These are phyloP conservation scores for Poteriospumella lacustris DNA, from an alignment of 108 stramenopile genomes.

Conservation along the genomic window DNA sequence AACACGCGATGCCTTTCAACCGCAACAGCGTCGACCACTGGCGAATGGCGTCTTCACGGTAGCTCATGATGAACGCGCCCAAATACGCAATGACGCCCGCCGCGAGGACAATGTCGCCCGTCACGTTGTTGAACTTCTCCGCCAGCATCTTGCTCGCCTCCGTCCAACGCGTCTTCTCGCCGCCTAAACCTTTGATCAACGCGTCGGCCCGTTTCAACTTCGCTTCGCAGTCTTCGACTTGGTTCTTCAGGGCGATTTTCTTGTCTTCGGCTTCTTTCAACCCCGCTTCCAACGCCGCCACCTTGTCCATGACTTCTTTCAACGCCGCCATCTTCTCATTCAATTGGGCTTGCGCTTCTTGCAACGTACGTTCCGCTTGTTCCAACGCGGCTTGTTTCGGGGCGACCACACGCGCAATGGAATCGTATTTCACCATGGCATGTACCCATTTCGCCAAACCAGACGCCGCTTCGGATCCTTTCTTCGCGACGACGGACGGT, in stretches of 20 bases:
- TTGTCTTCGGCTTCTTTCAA: slow-evolving; percentile 50
- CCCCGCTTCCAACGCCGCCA: slow-evolving; percentile 49
- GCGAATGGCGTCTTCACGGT: slow-evolving; percentile 47
- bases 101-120: slow-evolving; percentile 59
- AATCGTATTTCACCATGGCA: slow-evolving; percentile 62
- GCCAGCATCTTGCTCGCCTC: slow-evolving; percentile 39
- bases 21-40: slow-evolving; percentile 43
- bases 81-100: slow-evolving; percentile 62
- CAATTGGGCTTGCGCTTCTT: slow-evolving; percentile 46
- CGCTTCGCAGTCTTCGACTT: slow-evolving; percentile 54
- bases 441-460: slow-evolving; percentile 62
- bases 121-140: slow-evolving; percentile 34
- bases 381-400: slow-evolving; percentile 55
- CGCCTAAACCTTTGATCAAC: slow-evolving; percentile 57
- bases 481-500: slow-evolving; percentile 50
- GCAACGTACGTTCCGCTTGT: slow-evolving; percentile 51
- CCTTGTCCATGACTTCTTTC: slow-evolving; percentile 54
- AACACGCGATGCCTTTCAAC: slow-evolving; percentile 46
- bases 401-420: slow-evolving; percentile 52
- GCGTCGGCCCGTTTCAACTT: slow-evolving; percentile 57
- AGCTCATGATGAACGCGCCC: slow-evolving; percentile 56
- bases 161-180: slow-evolving; percentile 55
- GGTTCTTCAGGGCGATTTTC: slow-evolving; percentile 46
- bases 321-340: slow-evolving; percentile 51
- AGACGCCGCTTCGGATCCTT: slow-evolving; percentile 52